These are phyloP conservation scores for Coemansia sp. DNA, from an alignment of 192 early-diverging fungal species.

Conservation along the genomic window DNA sequence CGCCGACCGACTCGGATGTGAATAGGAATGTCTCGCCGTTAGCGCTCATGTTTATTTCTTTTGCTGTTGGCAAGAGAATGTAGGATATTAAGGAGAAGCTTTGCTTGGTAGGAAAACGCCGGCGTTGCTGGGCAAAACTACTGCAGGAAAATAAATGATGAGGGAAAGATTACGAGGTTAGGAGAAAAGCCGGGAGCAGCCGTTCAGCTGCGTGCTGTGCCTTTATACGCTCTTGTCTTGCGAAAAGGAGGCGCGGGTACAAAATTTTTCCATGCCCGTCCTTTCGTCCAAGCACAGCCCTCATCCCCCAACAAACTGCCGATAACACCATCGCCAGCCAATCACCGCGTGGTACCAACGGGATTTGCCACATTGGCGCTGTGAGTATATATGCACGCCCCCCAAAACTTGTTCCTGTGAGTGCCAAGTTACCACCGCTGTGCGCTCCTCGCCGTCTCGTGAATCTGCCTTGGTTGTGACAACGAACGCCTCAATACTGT, in stretches of 20 bases:
- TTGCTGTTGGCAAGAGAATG: not conserved
- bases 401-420: not conserved
- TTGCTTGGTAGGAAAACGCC: not conserved
- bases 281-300: not conserved
- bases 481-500: not conserved
- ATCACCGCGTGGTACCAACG: conserved; percentile 14
- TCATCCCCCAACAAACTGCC: conserved; percentile 7
- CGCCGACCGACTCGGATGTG: conserved; percentile 99
- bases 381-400: not conserved
- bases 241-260: not conserved
- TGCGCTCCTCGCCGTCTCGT: not conserved
- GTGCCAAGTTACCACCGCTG: not conserved
- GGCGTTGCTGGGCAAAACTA: not conserved
- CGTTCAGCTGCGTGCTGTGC: not conserved
- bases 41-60: conserved; percentile 28
- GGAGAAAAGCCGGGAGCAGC: not conserved
- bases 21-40: conserved; percentile 90
- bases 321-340: conserved; percentile 29
- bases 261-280: conserved; percentile 2
- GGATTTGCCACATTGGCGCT: conserved; percentile 7
- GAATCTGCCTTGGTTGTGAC: not conserved
- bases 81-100: not conserved
- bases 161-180: conserved; percentile 4
- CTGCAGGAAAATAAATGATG: not conserved
- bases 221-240: not conserved